Conservation (phyloP, 176 grass and related monocot species). For the Canna indica region DNA sequence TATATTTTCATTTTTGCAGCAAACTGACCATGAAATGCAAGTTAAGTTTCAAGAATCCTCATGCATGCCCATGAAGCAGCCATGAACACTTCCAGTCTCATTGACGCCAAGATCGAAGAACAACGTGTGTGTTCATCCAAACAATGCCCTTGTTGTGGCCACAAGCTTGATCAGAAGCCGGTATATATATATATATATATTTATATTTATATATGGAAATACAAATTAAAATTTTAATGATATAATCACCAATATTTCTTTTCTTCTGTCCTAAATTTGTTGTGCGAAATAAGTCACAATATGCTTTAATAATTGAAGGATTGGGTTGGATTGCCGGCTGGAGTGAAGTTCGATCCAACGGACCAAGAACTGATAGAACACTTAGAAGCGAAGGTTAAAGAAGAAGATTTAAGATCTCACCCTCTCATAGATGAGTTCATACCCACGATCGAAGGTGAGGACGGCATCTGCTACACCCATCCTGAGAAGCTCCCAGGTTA, state of each 20-base stretch:
- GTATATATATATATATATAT: conserved; percentile 16
- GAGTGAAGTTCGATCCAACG: conserved; percentile 89
- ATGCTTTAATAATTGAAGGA: conserved; percentile 39
- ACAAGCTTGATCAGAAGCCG: conserved; percentile 44
- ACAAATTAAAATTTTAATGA: no score
- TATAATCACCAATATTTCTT: no score
- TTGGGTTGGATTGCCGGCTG: conserved; percentile 64
- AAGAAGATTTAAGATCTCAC: conserved; percentile 29
- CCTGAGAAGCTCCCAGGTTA: conserved; percentile 88
- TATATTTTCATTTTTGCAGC: no score
- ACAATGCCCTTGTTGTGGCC: conserved; percentile 66
- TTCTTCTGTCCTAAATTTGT: background rate
- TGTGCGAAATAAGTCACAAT: no score
- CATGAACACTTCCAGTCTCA: conserved; percentile 12
- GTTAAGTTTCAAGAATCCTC: background rate
- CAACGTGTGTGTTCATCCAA: conserved; percentile 45
- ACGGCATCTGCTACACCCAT: conserved; percentile 95
- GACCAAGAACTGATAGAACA: conserved; percentile 94
- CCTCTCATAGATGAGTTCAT: conserved; percentile 95
- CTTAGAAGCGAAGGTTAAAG: conserved; percentile 60
- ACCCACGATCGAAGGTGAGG: conserved; percentile 84
- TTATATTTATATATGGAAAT: background rate
- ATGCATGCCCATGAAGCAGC: conserved; percentile 10
- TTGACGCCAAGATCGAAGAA: conserved; percentile 41
- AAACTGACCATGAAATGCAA: no score